A percentile compares a stretch with the other conserved stretches of the same genome.
phyloP scores from a whole-genome alignment of 1,284 basidiomycete genomes.

The Ustilago crameri region DNA sequence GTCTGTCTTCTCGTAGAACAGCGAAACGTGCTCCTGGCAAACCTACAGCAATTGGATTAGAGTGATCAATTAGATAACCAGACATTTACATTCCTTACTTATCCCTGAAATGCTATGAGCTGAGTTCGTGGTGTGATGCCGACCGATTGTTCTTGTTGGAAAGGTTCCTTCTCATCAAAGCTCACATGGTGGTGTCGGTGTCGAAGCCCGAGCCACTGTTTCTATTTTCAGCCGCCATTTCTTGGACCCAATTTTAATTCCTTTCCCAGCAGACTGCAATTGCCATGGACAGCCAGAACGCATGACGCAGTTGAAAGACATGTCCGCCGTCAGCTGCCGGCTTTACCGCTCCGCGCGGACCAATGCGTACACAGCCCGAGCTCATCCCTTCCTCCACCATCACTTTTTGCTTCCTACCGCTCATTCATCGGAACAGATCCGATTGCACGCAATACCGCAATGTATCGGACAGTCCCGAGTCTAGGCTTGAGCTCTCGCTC shows the following conservation, averaged over 20 bases:
- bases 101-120: too few relatives aligned
- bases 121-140: too few relatives aligned
- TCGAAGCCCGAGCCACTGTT: too few relatives aligned
- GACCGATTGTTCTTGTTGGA: too few relatives aligned
- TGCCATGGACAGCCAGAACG: neutral
- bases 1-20: constrained; percentile 11
- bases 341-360: constrained; percentile 9
- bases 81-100: neutral
- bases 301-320: neutral
- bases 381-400: neutral
- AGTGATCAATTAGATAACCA: neutral
- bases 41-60: constrained; percentile 16
- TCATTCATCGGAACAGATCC: neutral
- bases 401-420: neutral
- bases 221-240: constrained; percentile 2
- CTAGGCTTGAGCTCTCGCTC: constrained; percentile 12
- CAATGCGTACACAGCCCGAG: constrained; percentile 4
- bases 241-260: constrained; percentile 1
- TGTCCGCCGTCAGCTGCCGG: neutral
- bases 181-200: too few relatives aligned
- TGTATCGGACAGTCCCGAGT: constrained; percentile 33
- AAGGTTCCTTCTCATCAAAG: too few relatives aligned
- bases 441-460: neutral
- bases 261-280: neutral
- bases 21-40: constrained; percentile 22